Evolutionary conservation across 2,329 filamentous ascomycete species (phyloP).

Genomic region (Cryphonectria carpinicola): DNA sequence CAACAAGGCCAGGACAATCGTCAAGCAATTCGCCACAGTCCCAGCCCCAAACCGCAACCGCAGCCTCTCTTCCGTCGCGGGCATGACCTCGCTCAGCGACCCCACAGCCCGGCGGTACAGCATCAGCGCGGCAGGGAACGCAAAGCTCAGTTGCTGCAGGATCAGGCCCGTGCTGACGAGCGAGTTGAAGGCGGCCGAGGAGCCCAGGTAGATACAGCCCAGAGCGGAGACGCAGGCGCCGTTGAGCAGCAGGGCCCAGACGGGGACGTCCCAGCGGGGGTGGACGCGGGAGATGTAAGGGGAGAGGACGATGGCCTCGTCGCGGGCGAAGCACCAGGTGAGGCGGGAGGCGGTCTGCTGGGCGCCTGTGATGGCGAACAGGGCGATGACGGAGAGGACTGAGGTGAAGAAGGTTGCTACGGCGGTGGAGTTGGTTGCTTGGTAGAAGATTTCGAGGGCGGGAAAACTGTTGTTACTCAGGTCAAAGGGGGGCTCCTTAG

Average conservation of each 20-base stretch:
- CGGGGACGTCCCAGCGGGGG: slow-evolving; percentile 17
- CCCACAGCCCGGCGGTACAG: slow-evolving; percentile 17
- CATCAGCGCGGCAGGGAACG: slow-evolving; percentile 25
- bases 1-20: slow-evolving; percentile 20
- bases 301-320: slow-evolving; percentile 23
- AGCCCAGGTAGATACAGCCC: slow-evolving; percentile 25
- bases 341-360: slow-evolving; percentile 24
- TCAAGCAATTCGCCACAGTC: slow-evolving; percentile 17
- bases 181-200: slow-evolving; percentile 23
- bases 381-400: not conserved
- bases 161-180: slow-evolving; percentile 26
- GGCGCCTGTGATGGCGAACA: slow-evolving; percentile 26
- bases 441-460: slow-evolving; percentile 27
- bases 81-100: slow-evolving; percentile 13
- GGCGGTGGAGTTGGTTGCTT: slow-evolving; percentile 17
- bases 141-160: slow-evolving; percentile 27
- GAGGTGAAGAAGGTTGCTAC: slow-evolving; percentile 22
- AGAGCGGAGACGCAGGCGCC: slow-evolving; percentile 16
- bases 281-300: slow-evolving; percentile 15
- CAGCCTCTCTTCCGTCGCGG: slow-evolving; percentile 5
- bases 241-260: slow-evolving; percentile 22
- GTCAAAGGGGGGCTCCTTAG: not conserved
- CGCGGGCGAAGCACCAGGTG: slow-evolving; percentile 25
- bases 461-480: slow-evolving; percentile 9
- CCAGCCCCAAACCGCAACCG: slow-evolving; percentile 12